Evolutionary conservation across 768 basidiomycete species (phyloP).

Genomic region (Filobasidium floriforme): DNA sequence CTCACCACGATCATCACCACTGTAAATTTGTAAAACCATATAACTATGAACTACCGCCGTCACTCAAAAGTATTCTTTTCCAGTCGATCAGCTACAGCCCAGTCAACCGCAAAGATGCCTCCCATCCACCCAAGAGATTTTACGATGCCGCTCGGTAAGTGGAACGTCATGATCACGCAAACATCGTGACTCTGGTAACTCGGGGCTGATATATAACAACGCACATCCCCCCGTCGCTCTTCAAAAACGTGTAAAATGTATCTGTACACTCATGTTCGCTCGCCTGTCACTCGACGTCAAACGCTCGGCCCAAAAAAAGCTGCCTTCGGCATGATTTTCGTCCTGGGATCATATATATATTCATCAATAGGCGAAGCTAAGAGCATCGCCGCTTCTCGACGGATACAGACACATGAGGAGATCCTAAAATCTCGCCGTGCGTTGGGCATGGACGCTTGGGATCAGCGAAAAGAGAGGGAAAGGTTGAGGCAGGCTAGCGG

Average conservation of each 20-base stretch:
- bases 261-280: too few species aligned
- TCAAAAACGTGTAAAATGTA: too few species aligned
- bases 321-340: conserved; percentile 1
- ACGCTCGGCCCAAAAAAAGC: too few species aligned
- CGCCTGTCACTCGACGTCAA: too few species aligned
- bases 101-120: neutral
- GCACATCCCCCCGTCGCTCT: neutral
- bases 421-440: neutral
- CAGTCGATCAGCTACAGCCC: too few species aligned
- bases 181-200: too few species aligned
- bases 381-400: neutral
- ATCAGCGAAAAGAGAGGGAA: neutral
- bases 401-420: neutral
- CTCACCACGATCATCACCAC: too few species aligned
- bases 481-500: neutral
- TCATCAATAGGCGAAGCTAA: neutral
- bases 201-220: too few species aligned
- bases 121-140: neutral
- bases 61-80: too few species aligned
- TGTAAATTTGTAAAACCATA: too few species aligned
- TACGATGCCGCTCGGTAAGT: conserved; percentile 7
- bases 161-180: neutral
- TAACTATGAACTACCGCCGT: too few species aligned
- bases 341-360: neutral
- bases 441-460: conserved; percentile 4